phyloP scores from a whole-genome alignment of 257 asterid species.

The Capsicum pubescens region DNA sequence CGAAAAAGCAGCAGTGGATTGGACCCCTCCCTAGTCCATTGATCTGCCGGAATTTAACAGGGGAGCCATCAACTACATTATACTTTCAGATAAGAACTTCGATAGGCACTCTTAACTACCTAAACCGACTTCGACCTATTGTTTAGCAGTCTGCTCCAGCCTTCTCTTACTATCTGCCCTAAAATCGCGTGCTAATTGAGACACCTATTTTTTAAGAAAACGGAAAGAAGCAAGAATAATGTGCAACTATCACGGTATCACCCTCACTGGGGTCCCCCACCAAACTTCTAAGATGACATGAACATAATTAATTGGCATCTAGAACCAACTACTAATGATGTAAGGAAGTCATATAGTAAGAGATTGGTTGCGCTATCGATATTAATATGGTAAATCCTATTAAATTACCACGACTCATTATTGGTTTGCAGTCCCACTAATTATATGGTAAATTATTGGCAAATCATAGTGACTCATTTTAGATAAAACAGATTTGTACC shows the following conservation, averaged over 20 bases:
- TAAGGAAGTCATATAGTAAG: not conserved
- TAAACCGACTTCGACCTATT: not conserved
- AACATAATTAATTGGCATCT: not conserved
- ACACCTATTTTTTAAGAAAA: not conserved
- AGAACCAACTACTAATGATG: slow-evolving; percentile 22
- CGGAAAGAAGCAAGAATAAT: not conserved
- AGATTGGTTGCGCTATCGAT: not conserved
- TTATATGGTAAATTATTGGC: not conserved
- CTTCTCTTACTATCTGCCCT: not conserved
- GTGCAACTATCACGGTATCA: slow-evolving; percentile 2
- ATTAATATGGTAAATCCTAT: not conserved
- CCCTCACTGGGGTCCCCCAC: too few relatives aligned
- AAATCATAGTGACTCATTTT: not conserved
- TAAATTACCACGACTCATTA: not conserved
- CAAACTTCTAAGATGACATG: not conserved
- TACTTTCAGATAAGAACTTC: not conserved
- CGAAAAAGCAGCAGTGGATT: not conserved
- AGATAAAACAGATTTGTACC: slow-evolving; percentile 45
- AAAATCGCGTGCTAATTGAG: slow-evolving; percentile 6
- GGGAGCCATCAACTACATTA: slow-evolving; percentile 9
- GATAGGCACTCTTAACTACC: not conserved
- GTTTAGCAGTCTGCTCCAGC: not conserved
- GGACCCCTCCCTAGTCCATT: slow-evolving; percentile 19
- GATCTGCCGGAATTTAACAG: not conserved
- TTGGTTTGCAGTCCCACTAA: not conserved